phyloP scores from a whole-genome alignment of 352 stramenopile genomes.

The Aphanomyces cochlioides region DNA sequence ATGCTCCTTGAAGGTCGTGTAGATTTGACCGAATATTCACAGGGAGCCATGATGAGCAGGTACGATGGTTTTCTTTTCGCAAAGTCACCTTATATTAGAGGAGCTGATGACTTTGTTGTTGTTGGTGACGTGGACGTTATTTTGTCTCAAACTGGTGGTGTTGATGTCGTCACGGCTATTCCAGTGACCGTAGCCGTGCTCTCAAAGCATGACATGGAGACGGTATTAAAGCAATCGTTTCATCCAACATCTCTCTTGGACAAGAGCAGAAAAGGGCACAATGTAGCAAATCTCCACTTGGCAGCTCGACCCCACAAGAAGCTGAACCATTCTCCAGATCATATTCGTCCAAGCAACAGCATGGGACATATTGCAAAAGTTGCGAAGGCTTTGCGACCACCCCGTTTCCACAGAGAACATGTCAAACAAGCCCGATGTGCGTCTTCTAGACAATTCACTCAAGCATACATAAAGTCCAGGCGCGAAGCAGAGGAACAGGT shows the following conservation, averaged over 20 bases:
- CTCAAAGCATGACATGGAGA: neutral
- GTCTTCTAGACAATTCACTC: neutral
- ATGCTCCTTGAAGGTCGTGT: neutral
- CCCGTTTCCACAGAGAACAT: neutral
- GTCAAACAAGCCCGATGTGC: neutral
- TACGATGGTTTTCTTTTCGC: neutral
- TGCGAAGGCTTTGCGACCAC: neutral
- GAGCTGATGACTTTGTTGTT: neutral
- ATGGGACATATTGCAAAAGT: constrained; percentile 5
- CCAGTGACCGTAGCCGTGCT: neutral
- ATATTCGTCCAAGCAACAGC: neutral
- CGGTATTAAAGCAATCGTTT: neutral
- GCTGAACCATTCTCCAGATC: neutral
- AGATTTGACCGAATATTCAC: neutral
- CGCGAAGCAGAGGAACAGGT: neutral
- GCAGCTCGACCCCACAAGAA: neutral
- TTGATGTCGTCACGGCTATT: neutral
- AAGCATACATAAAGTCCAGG: neutral
- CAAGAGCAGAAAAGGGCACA: neutral
- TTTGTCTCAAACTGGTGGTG: neutral
- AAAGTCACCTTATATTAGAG: neutral
- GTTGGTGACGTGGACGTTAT: neutral
- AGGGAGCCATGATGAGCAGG: neutral
- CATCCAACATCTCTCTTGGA: neutral
- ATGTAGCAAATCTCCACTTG: neutral